These are phyloP conservation scores for Chaetomiaceae sp. DNA, from an alignment of 2,329 filamentous ascomycete genomes.

Conservation along the genomic window DNA sequence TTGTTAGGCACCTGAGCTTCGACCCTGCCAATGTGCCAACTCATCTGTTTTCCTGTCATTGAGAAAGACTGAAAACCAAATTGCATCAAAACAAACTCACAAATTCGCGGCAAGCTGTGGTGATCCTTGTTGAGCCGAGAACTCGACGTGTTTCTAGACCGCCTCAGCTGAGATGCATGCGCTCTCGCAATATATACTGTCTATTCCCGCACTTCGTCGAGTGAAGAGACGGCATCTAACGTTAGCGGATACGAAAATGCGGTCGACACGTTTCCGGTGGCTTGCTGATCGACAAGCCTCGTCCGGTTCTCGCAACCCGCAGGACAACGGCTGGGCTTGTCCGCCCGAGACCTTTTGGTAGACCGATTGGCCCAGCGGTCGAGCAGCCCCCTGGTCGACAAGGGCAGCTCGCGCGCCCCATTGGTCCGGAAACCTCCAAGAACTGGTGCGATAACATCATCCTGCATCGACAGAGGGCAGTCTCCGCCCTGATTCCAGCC, in stretches of 20 bases:
- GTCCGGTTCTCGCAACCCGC: constrained; percentile 7
- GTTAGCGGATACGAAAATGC: not conserved
- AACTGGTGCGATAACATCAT: constrained; percentile 26
- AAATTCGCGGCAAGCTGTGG: too few relatives aligned
- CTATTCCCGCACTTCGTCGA: too few relatives aligned
- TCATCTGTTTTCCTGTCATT: too few relatives aligned
- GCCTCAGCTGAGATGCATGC: too few relatives aligned
- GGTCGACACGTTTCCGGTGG: constrained; percentile 2
- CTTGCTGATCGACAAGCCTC: constrained; percentile 6
- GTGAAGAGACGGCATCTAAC: too few relatives aligned
- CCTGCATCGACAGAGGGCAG: constrained; percentile 11
- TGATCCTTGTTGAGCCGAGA: too few relatives aligned
- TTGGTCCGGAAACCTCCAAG: constrained; percentile 17
- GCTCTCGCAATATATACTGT: too few relatives aligned
- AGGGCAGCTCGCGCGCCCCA: not conserved
- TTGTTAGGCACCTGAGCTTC: too few relatives aligned
- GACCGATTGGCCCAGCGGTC: constrained; percentile 14
- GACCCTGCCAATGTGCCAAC: too few relatives aligned
- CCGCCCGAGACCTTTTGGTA: constrained; percentile 11
- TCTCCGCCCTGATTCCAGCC: constrained; percentile 21
- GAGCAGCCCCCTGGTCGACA: constrained; percentile 6
- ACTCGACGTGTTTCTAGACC: too few relatives aligned
- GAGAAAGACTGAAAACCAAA: too few relatives aligned
- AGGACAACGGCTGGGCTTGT: not conserved
- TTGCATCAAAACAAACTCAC: too few relatives aligned